Conservation (phyloP, 1,284 basidiomycete species). For the Austroboletus rostrupii region DNA sequence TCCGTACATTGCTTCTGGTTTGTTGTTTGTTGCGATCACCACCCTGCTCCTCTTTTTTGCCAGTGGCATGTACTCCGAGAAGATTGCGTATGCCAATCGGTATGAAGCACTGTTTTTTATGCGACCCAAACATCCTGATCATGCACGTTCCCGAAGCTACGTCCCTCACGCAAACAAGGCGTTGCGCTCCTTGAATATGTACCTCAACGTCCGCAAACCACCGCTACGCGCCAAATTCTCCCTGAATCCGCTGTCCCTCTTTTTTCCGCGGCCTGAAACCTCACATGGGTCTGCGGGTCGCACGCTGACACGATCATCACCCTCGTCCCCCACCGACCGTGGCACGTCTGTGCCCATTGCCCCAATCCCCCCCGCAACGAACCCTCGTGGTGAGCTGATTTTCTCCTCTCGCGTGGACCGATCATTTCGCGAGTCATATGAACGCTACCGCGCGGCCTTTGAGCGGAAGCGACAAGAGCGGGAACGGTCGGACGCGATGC, state of each 20-base stretch:
- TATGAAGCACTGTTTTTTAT: slow-evolving; percentile 38
- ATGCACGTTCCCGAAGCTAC: slow-evolving; percentile 56
- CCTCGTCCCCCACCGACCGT: slow-evolving; percentile 29
- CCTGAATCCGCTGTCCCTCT: slow-evolving; percentile 61
- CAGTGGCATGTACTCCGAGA: slow-evolving; percentile 93
- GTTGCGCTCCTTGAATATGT: slow-evolving; percentile 92
- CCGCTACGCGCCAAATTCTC: slow-evolving; percentile 58
- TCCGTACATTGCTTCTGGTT: slow-evolving; percentile 70
- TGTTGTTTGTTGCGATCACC: slow-evolving; percentile 82
- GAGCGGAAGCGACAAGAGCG: slow-evolving; percentile 77
- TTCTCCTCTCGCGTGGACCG: slow-evolving; percentile 87
- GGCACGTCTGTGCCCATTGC: slow-evolving; percentile 51
- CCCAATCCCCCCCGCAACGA: slow-evolving; percentile 83
- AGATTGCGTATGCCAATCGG: slow-evolving; percentile 96
- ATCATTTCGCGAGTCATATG: slow-evolving; percentile 86
- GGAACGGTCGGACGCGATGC: slow-evolving; percentile 40
- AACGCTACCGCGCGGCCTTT: slow-evolving; percentile 88
- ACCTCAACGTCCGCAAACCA: slow-evolving; percentile 86
- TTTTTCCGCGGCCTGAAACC: slow-evolving; percentile 52
- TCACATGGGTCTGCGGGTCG: slow-evolving; percentile 12
- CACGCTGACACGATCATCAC: slow-evolving; percentile 27
- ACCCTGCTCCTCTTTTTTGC: slow-evolving; percentile 95
- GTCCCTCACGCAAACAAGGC: slow-evolving; percentile 95
- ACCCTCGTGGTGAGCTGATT: slow-evolving; percentile 94
- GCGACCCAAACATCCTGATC: slow-evolving; percentile 14